Evolutionary conservation across 768 basidiomycete genomes (phyloP).

Genomic region (Termitomyces bulborhizus): DNA sequence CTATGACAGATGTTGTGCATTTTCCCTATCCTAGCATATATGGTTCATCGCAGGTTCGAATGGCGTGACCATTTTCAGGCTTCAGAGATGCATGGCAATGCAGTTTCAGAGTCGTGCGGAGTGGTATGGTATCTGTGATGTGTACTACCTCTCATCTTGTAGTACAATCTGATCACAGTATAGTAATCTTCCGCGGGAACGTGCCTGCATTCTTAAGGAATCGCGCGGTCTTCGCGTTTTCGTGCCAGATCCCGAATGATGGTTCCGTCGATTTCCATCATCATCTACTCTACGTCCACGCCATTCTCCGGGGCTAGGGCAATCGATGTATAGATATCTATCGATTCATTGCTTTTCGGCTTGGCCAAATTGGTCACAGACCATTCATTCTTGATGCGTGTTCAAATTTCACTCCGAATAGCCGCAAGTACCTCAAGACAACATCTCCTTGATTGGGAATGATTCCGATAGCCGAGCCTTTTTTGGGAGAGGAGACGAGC

Average conservation of each 20-base stretch:
- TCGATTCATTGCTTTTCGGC: not conserved
- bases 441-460: not conserved
- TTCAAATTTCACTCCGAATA: not conserved
- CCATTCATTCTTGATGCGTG: not conserved
- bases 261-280: not conserved
- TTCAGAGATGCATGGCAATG: conserved; percentile 13
- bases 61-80: conserved; percentile 9
- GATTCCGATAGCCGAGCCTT: not conserved
- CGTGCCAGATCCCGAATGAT: no score
- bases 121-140: no score
- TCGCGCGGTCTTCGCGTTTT: not conserved
- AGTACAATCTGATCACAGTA: no score
- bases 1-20: conserved; percentile 22
- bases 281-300: no score
- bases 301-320: not conserved
- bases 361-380: not conserved
- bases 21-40: conserved; percentile 22
- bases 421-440: not conserved
- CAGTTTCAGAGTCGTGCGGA: not conserved
- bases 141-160: no score
- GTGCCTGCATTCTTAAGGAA: not conserved
- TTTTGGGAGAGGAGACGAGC: not conserved
- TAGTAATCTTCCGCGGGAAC: not conserved
- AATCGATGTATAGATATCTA: not conserved
- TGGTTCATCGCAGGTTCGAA: conserved; percentile 21